Conservation (phyloP, 2,329 filamentous ascomycete genomes). For the Colletotrichum camelliae region DNA sequence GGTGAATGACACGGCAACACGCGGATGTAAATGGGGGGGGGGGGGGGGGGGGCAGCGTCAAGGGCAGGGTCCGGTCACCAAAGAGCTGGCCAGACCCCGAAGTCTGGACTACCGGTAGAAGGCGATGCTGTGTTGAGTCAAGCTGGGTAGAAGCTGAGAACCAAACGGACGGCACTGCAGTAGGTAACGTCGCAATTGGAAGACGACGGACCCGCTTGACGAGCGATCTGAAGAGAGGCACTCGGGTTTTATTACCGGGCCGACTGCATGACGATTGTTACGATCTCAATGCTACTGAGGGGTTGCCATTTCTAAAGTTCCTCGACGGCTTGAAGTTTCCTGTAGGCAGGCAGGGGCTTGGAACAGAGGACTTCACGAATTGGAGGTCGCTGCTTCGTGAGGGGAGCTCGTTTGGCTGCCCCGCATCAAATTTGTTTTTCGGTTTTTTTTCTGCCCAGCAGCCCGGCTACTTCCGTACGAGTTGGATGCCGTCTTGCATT, state of each 20-base stretch:
- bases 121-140: background rate
- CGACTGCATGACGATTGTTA: background rate
- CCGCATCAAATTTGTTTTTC: constrained; percentile 23
- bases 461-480: background rate
- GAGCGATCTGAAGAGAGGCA: background rate
- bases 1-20: background rate
- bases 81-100: background rate
- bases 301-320: background rate
- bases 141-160: background rate
- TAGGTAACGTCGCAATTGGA: background rate
- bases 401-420: background rate
- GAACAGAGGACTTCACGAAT: background rate
- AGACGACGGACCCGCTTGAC: background rate
- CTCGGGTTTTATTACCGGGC: background rate
- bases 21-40: background rate
- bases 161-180: background rate
- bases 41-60: background rate
- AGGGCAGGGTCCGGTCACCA: background rate
- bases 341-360: background rate
- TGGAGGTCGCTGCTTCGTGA: background rate
- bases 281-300: background rate
- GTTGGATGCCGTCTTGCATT: background rate
- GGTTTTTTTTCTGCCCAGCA: constrained; percentile 27
- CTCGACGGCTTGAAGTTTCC: background rate
- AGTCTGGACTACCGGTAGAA: background rate